Base-by-base conservation (phyloP, 768 basidiomycete species). In the Leccinum variicolor region DNA sequence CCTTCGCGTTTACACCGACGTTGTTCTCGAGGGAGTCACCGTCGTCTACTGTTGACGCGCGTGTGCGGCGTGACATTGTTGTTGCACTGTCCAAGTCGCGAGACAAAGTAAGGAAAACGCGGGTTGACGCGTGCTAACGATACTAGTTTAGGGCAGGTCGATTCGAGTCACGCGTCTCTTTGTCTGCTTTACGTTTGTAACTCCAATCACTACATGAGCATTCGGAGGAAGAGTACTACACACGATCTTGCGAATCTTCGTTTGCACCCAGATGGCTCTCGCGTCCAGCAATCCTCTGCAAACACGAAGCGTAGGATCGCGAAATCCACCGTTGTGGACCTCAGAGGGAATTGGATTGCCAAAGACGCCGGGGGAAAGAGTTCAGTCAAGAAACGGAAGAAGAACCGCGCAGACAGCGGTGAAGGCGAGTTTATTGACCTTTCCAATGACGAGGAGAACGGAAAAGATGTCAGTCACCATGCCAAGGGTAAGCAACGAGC, bases 161-260 rank as follows among this genome's bases (percentile, higher is more conserved):
- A 51, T 59, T 54, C 63, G 63, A 65, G 58, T 54, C 50, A 43
- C 41, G 3, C 62, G 43, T 15, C 33, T 25, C 43, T 13, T 45
- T 5, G 21, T 10, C 15, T 4, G 0, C 11, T 21, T 45, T 17
- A 51, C 25, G 28, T 13, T 29, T 34, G 34, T 21, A 28, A 19
- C 33, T 28, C 9, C 25, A 19, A 10, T 48, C 49, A n/a, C 31
- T 5, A 14, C 6, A 70, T 73, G 73, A 74, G 67, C 55, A 66
- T 73, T 51, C 69, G 73, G 10, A 69, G 71, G 48, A 67, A 72
- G 53, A 84, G 73, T 58, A 87, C 86, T 1, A 80, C 87, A 19
- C 85, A 83, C 67, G 89, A 90, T 66, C 77, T 83, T 34, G 76
- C 87, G 0, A 77, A 79, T 45, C 81, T 89, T n/a, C 81, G 85